A percentile compares a stretch with the other conserved stretches of the same genome.
Conservation (phyloP, 2,329 filamentous ascomycete species). For the Volutella citrinella region DNA sequence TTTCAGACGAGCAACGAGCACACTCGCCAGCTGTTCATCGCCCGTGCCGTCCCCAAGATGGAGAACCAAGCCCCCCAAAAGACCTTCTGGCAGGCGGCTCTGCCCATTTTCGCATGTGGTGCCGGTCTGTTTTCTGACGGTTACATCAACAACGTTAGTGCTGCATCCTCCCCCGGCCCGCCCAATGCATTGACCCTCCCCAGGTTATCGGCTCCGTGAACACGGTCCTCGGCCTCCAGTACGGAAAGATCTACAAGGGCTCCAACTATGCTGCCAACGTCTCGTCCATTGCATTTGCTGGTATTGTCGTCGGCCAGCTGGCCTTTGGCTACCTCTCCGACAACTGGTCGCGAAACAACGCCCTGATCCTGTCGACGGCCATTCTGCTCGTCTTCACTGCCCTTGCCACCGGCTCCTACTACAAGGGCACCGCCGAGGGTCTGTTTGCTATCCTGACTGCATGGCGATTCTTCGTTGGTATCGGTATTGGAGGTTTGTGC, state of each 20-base stretch:
- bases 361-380: conserved; percentile 74
- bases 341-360: conserved; percentile 80
- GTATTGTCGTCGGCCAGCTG: conserved; percentile 79
- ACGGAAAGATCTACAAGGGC: conserved; percentile 67
- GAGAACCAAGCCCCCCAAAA: conserved; percentile 9
- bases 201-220: conserved; percentile 85
- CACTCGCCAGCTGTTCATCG: no score
- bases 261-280: conserved; percentile 73
- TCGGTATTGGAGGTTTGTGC: conserved; percentile 73
- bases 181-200: neutral
- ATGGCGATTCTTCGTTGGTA: conserved; percentile 78
- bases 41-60: no score
- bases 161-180: neutral
- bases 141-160: conserved; percentile 77
- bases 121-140: conserved; percentile 89
- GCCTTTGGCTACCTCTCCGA: conserved; percentile 79
- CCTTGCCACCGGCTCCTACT: conserved; percentile 74
- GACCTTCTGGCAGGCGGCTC: conserved; percentile 18
- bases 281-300: conserved; percentile 85
- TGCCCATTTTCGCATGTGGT: conserved; percentile 83
- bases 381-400: conserved; percentile 85
- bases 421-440: conserved; percentile 62
- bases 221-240: conserved; percentile 69
- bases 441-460: conserved; percentile 75
- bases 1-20: no score